Evolutionary conservation across 2,329 filamentous ascomycete species (phyloP).

Genomic region (Pezicula neosporulosa): DNA sequence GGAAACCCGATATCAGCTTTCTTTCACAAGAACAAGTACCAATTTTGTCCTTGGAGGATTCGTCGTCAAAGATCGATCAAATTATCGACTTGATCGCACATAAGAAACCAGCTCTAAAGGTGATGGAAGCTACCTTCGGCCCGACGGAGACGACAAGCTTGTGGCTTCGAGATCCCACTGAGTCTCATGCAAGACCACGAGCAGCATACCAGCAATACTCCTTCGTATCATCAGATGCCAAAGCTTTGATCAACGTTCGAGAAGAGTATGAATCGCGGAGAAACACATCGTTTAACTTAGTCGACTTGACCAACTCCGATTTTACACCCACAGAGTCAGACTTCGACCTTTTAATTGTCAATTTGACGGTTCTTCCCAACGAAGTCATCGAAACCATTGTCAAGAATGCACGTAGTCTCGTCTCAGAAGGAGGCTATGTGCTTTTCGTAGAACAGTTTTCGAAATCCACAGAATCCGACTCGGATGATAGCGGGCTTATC

Average conservation of each 20-base stretch:
- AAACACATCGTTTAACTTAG: neutral
- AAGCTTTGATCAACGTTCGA: slow-evolving; percentile 7
- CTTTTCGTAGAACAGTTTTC: neutral
- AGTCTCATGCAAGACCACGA: neutral
- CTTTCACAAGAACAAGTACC: slow-evolving; percentile 6
- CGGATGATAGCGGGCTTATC: neutral
- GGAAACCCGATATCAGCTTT: slow-evolving; percentile 20
- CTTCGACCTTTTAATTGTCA: slow-evolving; percentile 9
- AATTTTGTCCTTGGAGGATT: neutral
- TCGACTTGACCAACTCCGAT: slow-evolving; percentile 1
- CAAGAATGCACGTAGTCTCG: slow-evolving; percentile 3
- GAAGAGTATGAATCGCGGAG: slow-evolving; percentile 2
- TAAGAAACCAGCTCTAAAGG: slow-evolving; percentile 28
- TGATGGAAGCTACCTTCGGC: slow-evolving; percentile 30
- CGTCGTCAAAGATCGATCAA: neutral
- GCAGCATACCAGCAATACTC: slow-evolving; percentile 10
- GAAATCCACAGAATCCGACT: neutral
- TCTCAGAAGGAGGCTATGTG: slow-evolving; percentile 2
- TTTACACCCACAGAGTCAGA: neutral
- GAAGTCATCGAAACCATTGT: neutral
- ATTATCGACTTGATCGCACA: slow-evolving; percentile 33
- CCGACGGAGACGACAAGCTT: slow-evolving; percentile 18
- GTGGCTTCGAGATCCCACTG: slow-evolving; percentile 21
- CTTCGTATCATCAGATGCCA: slow-evolving; percentile 9
- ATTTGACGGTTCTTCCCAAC: neutral